phyloP scores from a whole-genome alignment of 345 rosid genomes.

The Murraya paniculata region DNA sequence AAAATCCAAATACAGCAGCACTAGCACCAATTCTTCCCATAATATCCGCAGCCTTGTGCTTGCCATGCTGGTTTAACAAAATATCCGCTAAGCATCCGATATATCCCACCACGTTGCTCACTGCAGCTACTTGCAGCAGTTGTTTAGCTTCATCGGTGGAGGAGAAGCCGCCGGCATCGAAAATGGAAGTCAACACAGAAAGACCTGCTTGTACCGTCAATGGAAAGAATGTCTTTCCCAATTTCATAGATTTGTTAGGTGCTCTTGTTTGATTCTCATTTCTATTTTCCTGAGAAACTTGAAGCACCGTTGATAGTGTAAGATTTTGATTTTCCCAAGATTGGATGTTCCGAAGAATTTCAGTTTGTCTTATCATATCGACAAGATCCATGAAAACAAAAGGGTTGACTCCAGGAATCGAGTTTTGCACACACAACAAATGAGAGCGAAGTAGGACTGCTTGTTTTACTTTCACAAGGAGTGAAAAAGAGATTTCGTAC shows the following conservation, averaged over 20 bases:
- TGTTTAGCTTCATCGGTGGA: not conserved
- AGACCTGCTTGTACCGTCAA: constrained; percentile 2
- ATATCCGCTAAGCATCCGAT: not conserved
- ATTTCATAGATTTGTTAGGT: not conserved
- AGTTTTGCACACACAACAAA: not conserved
- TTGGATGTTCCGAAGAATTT: not conserved
- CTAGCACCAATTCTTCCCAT: not conserved
- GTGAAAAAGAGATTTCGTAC: not conserved
- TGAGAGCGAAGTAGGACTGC: not conserved
- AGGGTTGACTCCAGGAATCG: not conserved
- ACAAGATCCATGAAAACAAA: not conserved
- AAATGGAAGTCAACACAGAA: not conserved
- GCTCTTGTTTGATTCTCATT: too few species aligned
- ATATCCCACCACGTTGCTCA: constrained; percentile 4
- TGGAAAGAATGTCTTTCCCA: not conserved
- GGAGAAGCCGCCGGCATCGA: not conserved
- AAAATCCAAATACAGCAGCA: not conserved
- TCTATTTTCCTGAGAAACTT: too few species aligned
- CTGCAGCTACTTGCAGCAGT: not conserved
- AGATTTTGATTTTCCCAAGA: not conserved
- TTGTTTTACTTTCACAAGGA: not conserved
- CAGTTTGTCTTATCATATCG: not conserved
- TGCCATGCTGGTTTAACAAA: not conserved
- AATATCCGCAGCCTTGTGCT: not conserved
- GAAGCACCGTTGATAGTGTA: not conserved